These are phyloP conservation scores for Thymus mandschuricus DNA, from an alignment of 257 asterid species.

Conservation along the genomic window DNA sequence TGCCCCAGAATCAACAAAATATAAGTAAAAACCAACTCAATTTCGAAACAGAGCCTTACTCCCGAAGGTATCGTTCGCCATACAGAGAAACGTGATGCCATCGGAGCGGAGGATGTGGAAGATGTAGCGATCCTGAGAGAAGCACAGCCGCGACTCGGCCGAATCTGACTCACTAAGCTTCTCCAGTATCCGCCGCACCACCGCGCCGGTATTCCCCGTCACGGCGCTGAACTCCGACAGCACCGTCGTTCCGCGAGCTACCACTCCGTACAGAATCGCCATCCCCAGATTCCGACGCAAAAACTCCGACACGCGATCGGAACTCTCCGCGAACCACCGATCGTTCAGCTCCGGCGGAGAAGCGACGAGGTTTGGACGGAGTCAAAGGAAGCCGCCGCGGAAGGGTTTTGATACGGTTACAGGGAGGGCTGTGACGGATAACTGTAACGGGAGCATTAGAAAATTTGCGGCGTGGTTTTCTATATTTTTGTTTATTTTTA, in stretches of 20 bases:
- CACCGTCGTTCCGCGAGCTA: constrained; percentile 93
- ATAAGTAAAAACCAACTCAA: not conserved
- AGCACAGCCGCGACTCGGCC: constrained; percentile 86
- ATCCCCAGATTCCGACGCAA: constrained; percentile 34
- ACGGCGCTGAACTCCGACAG: constrained; percentile 98
- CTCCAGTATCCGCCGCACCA: constrained; percentile 90
- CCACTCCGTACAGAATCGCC: constrained; percentile 95
- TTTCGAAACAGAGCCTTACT: constrained; percentile 47
- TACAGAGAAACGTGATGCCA: constrained; percentile 91
- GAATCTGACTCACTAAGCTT: constrained; percentile 63
- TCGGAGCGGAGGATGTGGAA: constrained; percentile 89
- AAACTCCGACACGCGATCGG: not conserved
- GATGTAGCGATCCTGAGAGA: constrained; percentile 96
- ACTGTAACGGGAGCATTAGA: not conserved
- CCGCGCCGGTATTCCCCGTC: constrained; percentile 91
- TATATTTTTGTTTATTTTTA: too few species aligned
- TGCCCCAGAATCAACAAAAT: not conserved
- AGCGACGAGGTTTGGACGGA: not conserved
- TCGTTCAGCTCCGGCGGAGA: constrained; percentile 9
- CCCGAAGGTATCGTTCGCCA: constrained; percentile 97
- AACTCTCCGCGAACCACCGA: not conserved
- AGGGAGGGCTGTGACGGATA: not conserved
- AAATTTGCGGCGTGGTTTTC: not conserved
- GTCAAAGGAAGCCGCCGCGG: constrained; percentile 12
- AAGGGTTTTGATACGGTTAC: constrained; percentile 30